Conservation (phyloP, 176 grass and related monocot genomes). For the Lolium multiflorum region DNA sequence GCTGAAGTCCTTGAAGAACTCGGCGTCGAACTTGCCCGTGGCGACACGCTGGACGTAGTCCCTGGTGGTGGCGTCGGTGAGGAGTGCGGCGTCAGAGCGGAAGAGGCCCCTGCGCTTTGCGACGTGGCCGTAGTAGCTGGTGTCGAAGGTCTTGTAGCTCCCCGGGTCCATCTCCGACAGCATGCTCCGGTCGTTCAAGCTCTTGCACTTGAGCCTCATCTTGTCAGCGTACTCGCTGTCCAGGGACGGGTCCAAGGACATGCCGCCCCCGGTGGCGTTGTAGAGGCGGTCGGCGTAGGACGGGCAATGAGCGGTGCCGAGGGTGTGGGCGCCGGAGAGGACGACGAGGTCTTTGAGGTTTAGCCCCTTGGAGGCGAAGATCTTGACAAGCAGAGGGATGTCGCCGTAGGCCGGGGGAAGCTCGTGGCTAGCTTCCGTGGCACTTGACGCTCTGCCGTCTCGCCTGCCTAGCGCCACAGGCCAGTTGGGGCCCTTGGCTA, state of each 20-base stretch:
- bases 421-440: neutral
- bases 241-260: neutral
- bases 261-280: neutral
- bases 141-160: slow-evolving; percentile 9
- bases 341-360: neutral
- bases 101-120: slow-evolving; percentile 16
- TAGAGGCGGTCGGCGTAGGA: neutral
- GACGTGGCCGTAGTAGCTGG: slow-evolving; percentile 14
- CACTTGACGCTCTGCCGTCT: neutral
- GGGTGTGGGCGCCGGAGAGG: neutral
- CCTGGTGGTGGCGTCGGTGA: neutral
- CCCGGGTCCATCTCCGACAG: slow-evolving; percentile 13
- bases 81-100: neutral
- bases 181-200: neutral
- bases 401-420: neutral
- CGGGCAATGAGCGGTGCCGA: neutral
- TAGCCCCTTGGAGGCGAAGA: neutral
- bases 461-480: neutral
- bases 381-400: neutral
- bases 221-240: slow-evolving; percentile 1
- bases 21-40: neutral
- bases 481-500: neutral
- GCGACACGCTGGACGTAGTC: slow-evolving; percentile 10
- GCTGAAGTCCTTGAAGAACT: slow-evolving; percentile 35
- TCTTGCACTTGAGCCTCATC: neutral